These are phyloP conservation scores for Lentinus tigrinus DNA, from an alignment of 768 basidiomycete species.

Conservation along the genomic window DNA sequence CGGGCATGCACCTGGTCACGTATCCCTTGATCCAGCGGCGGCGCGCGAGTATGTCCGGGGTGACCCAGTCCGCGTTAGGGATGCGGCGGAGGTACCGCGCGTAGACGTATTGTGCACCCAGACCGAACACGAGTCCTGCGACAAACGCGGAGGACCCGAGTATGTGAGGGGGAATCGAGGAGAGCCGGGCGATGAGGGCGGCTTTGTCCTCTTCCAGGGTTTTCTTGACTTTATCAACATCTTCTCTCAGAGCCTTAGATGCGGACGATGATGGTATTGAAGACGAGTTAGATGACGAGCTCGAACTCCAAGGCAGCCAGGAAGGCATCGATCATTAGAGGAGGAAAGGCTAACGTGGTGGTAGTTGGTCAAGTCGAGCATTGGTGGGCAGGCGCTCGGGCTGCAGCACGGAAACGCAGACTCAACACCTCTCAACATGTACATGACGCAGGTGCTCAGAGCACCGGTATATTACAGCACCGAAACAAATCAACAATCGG, in stretches of 20 bases:
- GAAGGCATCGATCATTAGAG: not conserved
- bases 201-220: not conserved
- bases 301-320: not conserved
- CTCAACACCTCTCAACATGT: no score
- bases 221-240: not conserved
- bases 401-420: no score
- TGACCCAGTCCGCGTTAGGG: conserved; percentile 66
- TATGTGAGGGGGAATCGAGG: conserved; percentile 11
- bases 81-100: conserved; percentile 58
- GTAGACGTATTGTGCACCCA: conserved; percentile 45
- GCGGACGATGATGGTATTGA: no score
- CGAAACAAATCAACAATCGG: no score
- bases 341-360: not conserved
- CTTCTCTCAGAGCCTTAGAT: no score
- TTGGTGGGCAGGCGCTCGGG: no score
- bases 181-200: not conserved
- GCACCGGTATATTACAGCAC: no score
- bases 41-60: conserved; percentile 54
- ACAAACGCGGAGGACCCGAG: conserved; percentile 36
- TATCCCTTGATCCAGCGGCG: conserved; percentile 74
- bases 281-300: not conserved
- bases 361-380: no score
- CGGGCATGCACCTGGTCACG: conserved; percentile 65
- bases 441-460: no score
- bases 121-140: conserved; percentile 22